These are phyloP conservation scores for Volvox reticuliferus DNA, from an alignment of 139 green algal species.

Conservation along the genomic window DNA sequence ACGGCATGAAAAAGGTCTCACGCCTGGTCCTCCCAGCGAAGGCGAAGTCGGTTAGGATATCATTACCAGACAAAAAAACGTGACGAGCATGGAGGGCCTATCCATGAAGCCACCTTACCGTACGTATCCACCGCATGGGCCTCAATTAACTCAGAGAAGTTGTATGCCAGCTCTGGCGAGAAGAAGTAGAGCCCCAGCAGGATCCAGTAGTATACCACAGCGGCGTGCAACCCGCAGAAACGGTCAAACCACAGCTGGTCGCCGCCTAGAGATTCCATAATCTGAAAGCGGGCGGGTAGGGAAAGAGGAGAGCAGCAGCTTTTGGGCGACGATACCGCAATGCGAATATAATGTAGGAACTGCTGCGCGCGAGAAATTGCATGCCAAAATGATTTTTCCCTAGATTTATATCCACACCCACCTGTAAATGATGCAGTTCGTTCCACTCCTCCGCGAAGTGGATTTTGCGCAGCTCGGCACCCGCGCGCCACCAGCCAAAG, in stretches of 20 bases:
- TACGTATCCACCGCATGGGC: slow-evolving; percentile 93
- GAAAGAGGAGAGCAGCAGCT: too few species aligned
- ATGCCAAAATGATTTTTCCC: too few species aligned
- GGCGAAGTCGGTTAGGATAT: too few species aligned
- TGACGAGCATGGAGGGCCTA: too few species aligned
- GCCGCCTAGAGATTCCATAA: slow-evolving; percentile 97
- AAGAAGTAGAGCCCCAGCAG: slow-evolving; percentile 81
- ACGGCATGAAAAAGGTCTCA: too few species aligned
- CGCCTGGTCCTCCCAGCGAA: too few species aligned
- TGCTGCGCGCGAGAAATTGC: too few species aligned
- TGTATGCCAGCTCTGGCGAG: slow-evolving; percentile 89
- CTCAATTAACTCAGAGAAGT: slow-evolving; percentile 85
- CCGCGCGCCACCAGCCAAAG: slow-evolving; percentile 90
- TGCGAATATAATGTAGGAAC: too few species aligned
- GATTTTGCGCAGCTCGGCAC: slow-evolving; percentile 82
- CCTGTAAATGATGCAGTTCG: slow-evolving; percentile 84
- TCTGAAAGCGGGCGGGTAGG: slow-evolving; percentile 73
- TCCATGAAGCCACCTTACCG: slow-evolving; percentile 30
- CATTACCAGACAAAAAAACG: too few species aligned
- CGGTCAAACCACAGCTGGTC: slow-evolving; percentile 93
- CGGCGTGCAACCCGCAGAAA: slow-evolving; percentile 75
- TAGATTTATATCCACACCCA: background rate
- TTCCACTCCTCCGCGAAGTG: slow-evolving; percentile 96
- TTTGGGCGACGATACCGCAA: too few species aligned
- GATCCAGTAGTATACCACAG: slow-evolving; percentile 90